Evolutionary conservation across 2,329 filamentous ascomycete genomes (phyloP).

Genomic region (Aurifilum marmelostoma): DNA sequence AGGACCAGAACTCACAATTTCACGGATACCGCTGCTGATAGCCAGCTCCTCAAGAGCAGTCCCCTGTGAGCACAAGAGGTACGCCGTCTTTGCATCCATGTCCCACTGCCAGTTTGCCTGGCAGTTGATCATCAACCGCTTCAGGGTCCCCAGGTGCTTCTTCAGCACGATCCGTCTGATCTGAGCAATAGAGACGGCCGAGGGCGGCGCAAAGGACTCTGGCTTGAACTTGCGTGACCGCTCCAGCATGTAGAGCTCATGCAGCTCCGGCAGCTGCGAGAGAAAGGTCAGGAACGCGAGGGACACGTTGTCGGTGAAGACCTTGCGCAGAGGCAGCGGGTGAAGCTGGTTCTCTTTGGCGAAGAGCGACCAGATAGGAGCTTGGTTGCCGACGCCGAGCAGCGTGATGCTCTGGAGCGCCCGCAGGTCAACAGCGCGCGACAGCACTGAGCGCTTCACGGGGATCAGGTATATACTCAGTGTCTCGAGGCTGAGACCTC

Average conservation of each 20-base stretch:
- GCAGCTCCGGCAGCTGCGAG: conserved; percentile 54
- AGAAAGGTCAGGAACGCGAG: conserved; percentile 57
- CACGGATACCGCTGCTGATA: conserved; percentile 55
- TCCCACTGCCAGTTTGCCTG: conserved; percentile 59
- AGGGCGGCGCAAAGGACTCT: conserved; percentile 56
- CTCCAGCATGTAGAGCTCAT: conserved; percentile 65
- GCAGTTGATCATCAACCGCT: conserved; percentile 64
- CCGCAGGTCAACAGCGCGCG: conserved; percentile 59
- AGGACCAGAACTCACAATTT: conserved; percentile 51
- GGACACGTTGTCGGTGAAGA: conserved; percentile 68
- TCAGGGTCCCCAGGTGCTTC: conserved; percentile 59
- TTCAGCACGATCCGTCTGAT: conserved; percentile 61
- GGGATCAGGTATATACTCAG: conserved; percentile 63
- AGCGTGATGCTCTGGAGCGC: conserved; percentile 61
- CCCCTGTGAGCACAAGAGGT: conserved; percentile 56
- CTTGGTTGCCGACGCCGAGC: conserved; percentile 66
- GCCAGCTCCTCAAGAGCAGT: conserved; percentile 58
- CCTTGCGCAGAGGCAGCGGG: conserved; percentile 57
- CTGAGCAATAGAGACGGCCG: conserved; percentile 56
- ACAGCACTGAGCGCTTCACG: conserved; percentile 60
- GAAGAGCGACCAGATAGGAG: conserved; percentile 61
- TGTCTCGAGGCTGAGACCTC: conserved; percentile 59
- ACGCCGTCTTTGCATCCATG: conserved; percentile 56
- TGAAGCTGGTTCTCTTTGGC: conserved; percentile 55
- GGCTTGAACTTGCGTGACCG: conserved; percentile 54